Evolutionary conservation across 192 early-diverging fungal genomes (phyloP).

Genomic region (Chytriomyces sp.): DNA sequence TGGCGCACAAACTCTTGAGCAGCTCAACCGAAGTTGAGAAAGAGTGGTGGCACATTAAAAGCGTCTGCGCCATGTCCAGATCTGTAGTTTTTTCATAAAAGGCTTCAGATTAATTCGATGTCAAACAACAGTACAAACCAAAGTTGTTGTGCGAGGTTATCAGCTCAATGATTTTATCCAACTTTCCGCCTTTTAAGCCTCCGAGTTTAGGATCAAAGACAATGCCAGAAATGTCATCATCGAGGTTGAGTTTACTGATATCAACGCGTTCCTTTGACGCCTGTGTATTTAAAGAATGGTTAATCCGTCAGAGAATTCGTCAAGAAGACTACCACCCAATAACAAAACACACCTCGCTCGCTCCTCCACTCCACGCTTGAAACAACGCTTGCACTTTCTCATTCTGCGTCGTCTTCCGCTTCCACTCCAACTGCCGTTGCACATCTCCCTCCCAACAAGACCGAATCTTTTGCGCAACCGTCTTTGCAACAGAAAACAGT

Average conservation of each 20-base stretch:
- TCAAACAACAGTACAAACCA: conserved; percentile 34
- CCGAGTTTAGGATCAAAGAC: conserved; percentile 37
- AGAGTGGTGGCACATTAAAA: conserved; percentile 64
- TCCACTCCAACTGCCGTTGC: conserved; percentile 46
- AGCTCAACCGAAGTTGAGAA: conserved; percentile 59
- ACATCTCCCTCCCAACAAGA: conserved; percentile 41
- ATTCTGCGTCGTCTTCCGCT: conserved; percentile 48
- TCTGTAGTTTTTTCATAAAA: conserved; percentile 35
- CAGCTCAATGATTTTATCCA: conserved; percentile 51
- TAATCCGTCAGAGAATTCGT: no score
- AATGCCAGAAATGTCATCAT: conserved; percentile 46
- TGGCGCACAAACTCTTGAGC: conserved; percentile 44
- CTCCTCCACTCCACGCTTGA: conserved; percentile 45
- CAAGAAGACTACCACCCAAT: background rate
- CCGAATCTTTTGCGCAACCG: conserved; percentile 41
- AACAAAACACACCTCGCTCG: background rate
- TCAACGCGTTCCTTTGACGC: conserved; percentile 1
- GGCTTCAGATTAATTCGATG: background rate
- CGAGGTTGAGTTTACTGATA: conserved; percentile 26
- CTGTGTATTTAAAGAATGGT: background rate
- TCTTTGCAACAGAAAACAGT: conserved; percentile 50
- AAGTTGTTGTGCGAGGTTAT: conserved; percentile 45
- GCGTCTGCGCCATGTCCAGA: conserved; percentile 40
- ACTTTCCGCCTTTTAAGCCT: conserved; percentile 47
- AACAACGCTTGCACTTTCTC: conserved; percentile 57